These are phyloP conservation scores for Didymella sp. DNA, from an alignment of 2,329 filamentous ascomycete species.

Conservation along the genomic window DNA sequence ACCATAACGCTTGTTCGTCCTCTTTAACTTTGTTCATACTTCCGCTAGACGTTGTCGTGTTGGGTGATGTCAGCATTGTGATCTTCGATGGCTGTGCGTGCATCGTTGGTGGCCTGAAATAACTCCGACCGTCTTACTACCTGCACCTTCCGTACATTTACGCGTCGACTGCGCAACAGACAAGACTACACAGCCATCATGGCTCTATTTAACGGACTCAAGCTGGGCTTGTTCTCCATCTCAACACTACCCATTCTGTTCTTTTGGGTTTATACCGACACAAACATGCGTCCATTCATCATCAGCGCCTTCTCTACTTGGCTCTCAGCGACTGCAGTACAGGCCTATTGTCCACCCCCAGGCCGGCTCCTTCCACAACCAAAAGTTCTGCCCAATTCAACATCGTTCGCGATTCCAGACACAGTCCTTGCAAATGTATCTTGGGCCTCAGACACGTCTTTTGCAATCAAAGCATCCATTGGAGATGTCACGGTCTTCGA, in stretches of 20 bases:
- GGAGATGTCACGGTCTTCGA: conserved; percentile 25
- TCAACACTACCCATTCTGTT: conserved; percentile 2
- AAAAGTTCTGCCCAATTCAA: conserved; percentile 4
- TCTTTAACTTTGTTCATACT: no score
- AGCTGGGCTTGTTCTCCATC: not conserved
- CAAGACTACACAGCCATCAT: not conserved
- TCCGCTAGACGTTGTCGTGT: not conserved
- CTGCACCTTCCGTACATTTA: not conserved
- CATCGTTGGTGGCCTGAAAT: conserved; percentile 2
- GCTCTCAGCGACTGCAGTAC: not conserved
- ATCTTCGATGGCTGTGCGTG: not conserved
- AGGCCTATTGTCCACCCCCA: conserved; percentile 32
- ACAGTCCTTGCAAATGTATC: conserved; percentile 9
- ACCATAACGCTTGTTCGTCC: not conserved
- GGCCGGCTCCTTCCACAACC: conserved; percentile 33
- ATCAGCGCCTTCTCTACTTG: not conserved
- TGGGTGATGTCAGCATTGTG: not conserved
- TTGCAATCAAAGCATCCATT: conserved; percentile 35
- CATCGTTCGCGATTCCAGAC: conserved; percentile 11
- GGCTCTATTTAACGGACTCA: conserved; percentile 3
- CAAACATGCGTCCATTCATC: not conserved
- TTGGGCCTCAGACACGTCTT: conserved; percentile 27
- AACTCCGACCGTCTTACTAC: conserved; percentile 4
- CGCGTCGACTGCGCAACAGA: not conserved
- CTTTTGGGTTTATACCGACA: conserved; percentile 9